Conservation (phyloP, 345 rosid genomes). For the Arabidopsis thaliana region TAIR10.1 NC_003076.8:7655001-7655500, state of each 20-base stretch:
- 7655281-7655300: too few relatives aligned
- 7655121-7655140: too few relatives aligned
- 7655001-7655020: neutral
- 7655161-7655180: too few relatives aligned
- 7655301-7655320: neutral
- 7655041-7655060: neutral
- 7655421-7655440: neutral
- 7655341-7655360: neutral
- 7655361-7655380: neutral
- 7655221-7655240: too few relatives aligned
- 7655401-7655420: neutral
- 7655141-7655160: too few relatives aligned
- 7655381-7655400: neutral
- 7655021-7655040: neutral
- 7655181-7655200: too few relatives aligned
- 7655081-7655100: too few relatives aligned
- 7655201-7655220: too few relatives aligned
- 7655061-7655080: too few relatives aligned
- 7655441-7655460: neutral
- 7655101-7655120: too few relatives aligned
- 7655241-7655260: too few relatives aligned
- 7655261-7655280: too few relatives aligned
- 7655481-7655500: conserved; percentile 2
- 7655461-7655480: neutral
- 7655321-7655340: neutral